Evolutionary conservation across 2,329 filamentous ascomycete genomes (phyloP).

Genomic region (Ophiostoma ulmi): DNA sequence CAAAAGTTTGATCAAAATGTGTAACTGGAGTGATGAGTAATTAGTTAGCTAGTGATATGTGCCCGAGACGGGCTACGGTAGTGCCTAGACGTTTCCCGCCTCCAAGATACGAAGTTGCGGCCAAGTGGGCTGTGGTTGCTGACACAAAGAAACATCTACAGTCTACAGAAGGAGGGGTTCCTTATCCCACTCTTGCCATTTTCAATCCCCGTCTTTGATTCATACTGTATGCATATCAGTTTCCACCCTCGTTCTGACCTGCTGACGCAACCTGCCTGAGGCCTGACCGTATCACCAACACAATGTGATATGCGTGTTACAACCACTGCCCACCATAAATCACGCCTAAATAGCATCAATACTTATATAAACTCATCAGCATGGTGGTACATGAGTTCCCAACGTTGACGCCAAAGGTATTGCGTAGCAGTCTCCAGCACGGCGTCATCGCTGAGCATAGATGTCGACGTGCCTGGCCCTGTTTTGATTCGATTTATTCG

Average conservation of each 20-base stretch:
- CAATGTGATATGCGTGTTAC: not conserved
- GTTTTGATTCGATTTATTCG: too few species aligned
- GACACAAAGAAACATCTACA: not conserved
- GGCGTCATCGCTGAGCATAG: too few species aligned
- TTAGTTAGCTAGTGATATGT: not conserved
- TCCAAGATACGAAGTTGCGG: not conserved
- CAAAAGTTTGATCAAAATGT: slow-evolving; percentile 1
- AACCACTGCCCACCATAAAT: too few species aligned
- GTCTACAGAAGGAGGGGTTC: slow-evolving; percentile 2
- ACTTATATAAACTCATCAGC: not conserved
- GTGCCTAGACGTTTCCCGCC: too few species aligned
- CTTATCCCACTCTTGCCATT: not conserved
- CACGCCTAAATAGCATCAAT: not conserved
- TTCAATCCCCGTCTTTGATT: not conserved
- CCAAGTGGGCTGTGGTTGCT: not conserved
- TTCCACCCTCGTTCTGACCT: not conserved
- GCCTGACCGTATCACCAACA: not conserved
- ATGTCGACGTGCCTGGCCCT: too few species aligned
- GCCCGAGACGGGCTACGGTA: not conserved
- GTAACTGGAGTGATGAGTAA: not conserved
- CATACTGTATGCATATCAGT: not conserved
- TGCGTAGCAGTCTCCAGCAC: not conserved
- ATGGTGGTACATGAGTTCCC: not conserved
- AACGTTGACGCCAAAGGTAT: not conserved
- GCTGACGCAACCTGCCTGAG: not conserved